Percentiles rank a stretch among this genome's conserved stretches.
These are phyloP conservation scores for Neurospora tetraspora DNA, from an alignment of 495 filamentous ascomycete species.

Conservation along the genomic window DNA sequence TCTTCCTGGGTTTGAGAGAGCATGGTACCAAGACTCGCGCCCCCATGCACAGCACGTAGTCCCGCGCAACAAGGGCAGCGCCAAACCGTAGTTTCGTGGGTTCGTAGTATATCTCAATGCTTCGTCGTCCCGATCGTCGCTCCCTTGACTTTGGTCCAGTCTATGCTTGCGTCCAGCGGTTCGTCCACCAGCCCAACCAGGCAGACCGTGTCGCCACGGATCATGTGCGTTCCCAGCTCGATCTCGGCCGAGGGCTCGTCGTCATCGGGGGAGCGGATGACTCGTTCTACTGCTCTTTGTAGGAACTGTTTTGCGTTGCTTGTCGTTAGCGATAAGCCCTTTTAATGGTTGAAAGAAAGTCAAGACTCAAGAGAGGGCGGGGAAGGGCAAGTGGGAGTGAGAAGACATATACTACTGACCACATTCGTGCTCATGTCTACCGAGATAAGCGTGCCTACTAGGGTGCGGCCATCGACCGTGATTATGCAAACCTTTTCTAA, in stretches of 20 bases:
- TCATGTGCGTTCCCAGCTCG: constrained; percentile 78
- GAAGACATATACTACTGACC: constrained; percentile 28
- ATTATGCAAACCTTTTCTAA: constrained; percentile 85
- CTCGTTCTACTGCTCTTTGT: constrained; percentile 71
- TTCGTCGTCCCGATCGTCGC: constrained; percentile 76
- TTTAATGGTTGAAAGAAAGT: not conserved
- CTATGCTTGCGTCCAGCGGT: constrained; percentile 72
- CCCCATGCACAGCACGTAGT: not conserved
- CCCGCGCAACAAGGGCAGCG: not conserved
- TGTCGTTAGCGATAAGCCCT: not conserved
- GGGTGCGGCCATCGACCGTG: constrained; percentile 83
- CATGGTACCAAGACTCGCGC: not conserved
- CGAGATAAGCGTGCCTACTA: constrained; percentile 74
- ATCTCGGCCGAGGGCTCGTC: constrained; percentile 71
- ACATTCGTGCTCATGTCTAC: constrained; percentile 90
- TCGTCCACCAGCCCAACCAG: constrained; percentile 85
- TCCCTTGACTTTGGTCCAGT: constrained; percentile 85
- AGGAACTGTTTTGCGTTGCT: constrained; percentile 45
- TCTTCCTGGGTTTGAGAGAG: not conserved
- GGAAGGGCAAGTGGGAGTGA: not conserved
- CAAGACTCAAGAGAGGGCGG: not conserved
- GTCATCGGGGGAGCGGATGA: constrained; percentile 77
- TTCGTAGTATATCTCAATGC: constrained; percentile 26
- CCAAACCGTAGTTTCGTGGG: not conserved
- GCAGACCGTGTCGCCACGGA: constrained; percentile 93